Percentiles rank a stretch among this genome's conserved stretches.
Conservation (phyloP, 768 basidiomycete genomes). For the Scleroderma citrinum region DNA sequence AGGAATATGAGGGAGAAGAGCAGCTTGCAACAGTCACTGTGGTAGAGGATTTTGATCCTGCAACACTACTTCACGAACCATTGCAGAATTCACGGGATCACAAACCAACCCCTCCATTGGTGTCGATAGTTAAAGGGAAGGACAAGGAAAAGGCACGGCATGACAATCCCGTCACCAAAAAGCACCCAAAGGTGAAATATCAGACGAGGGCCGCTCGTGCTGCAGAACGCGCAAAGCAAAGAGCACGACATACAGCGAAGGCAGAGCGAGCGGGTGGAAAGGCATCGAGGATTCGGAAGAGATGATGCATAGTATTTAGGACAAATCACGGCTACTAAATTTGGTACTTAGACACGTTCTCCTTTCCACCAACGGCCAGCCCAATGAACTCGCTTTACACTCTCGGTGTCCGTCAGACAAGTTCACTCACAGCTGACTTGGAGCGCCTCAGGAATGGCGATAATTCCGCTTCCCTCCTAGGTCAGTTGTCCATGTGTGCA, state of each 20-base stretch:
- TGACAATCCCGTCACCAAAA: slow-evolving; percentile 1
- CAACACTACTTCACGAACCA: slow-evolving; percentile 48
- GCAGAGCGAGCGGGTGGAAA: slow-evolving; percentile 68
- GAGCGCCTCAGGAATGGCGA: slow-evolving; percentile 80
- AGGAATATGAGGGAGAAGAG: slow-evolving; percentile 80
- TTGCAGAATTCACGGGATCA: slow-evolving; percentile 7
- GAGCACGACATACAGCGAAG: slow-evolving; percentile 59
- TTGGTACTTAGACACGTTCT: background rate
- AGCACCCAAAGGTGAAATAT: slow-evolving; percentile 44
- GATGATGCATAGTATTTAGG: slow-evolving; percentile 9
- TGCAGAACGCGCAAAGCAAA: slow-evolving; percentile 57
- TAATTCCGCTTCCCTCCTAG: slow-evolving; percentile 72
- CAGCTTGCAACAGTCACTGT: slow-evolving; percentile 86
- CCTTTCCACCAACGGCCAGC: background rate
- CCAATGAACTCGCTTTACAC: slow-evolving; percentile 94
- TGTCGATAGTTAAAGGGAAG: slow-evolving; percentile 11
- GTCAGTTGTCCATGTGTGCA: slow-evolving; percentile 37
- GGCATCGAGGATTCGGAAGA: slow-evolving; percentile 29
- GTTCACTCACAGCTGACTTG: slow-evolving; percentile 81
- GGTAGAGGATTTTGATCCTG: slow-evolving; percentile 85
- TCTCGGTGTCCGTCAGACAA: slow-evolving; percentile 86
- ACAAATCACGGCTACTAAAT: background rate
- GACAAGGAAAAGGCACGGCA: slow-evolving; percentile 10
- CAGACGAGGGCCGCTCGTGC: slow-evolving; percentile 66
- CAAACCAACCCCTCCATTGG: background rate